Evolutionary conservation across 805 yeast genomes (phyloP).

Genomic region (Komagataella mondaviorum): DNA sequence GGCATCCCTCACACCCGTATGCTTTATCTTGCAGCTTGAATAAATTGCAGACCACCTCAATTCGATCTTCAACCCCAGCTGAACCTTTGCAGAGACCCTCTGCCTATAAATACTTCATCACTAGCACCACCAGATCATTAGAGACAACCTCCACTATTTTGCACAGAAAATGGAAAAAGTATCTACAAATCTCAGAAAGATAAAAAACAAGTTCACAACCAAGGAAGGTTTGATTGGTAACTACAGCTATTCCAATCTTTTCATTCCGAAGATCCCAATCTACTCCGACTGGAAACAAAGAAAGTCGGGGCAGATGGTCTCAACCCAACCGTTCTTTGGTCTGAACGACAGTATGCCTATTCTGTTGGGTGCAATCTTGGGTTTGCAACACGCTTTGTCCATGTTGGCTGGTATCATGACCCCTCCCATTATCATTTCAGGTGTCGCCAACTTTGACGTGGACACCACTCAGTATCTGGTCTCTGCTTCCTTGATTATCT

Average conservation of each 20-base stretch:
- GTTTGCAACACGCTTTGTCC: slow-evolving; percentile 78
- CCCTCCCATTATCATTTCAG: slow-evolving; percentile 67
- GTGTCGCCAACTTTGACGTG: slow-evolving; percentile 42
- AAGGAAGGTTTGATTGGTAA: slow-evolving; percentile 78
- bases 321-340: slow-evolving; percentile 71
- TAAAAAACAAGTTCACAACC: slow-evolving; percentile 43
- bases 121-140: neutral
- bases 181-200: slow-evolving; percentile 7
- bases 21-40: neutral
- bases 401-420: slow-evolving; percentile 88
- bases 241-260: slow-evolving; percentile 68
- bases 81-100: neutral
- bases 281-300: slow-evolving; percentile 25
- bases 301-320: neutral
- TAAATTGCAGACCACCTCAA: neutral
- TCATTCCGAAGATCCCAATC: slow-evolving; percentile 75
- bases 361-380: slow-evolving; percentile 62
- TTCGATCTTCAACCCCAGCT: neutral
- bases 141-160: neutral
- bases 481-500: slow-evolving; percentile 58
- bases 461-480: slow-evolving; percentile 46
- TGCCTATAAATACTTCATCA: neutral
- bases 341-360: slow-evolving; percentile 71
- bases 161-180: neutral
- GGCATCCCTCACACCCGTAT: neutral